Base-by-base conservation (phyloP, 352 stramenopile species). In the Globisporangium viniferum region DNA sequence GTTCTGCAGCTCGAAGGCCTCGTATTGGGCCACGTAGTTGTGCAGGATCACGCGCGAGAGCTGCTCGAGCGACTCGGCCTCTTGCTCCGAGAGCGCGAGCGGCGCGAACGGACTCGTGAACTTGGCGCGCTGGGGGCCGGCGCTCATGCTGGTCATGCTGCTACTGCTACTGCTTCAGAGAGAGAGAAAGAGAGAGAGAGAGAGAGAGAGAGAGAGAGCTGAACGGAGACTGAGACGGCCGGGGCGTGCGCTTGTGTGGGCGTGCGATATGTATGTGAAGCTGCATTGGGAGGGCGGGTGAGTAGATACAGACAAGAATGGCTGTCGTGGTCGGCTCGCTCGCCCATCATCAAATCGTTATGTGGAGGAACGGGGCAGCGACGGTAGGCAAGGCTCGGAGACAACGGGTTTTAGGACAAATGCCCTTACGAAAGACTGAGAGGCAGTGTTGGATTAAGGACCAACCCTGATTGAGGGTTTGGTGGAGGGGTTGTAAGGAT, bases 31-130 rank as follows among this genome's bases (percentile, higher is more conserved):
- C 15, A 66, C 36, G 48, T 58, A 57, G 10, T 66, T 29, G 48
- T 22, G 15, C 44, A 58, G 5, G 20, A 66, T 57, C n/a, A 58
- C 20, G 44, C 31, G 48, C 27, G 66, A 39, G 61, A 71, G 59
- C 22, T 58, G 24, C 29, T 68, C 53, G 33, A 73, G 39, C 35
- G n/a, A 33, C 55, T 57, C 36, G 3, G 20, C n/a, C 6, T 73
- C 67, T 14, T 48, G 41, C 41, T 48, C 41, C 41, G 41, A 48
- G 41, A 48, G 41, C 41, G 41, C 41, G 41, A 48, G 41, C 41
- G 41, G 41, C 15, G 41, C 41, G 41, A 48, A 48, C 14, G 41
- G 41, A 4, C 41, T 48, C 41, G 41, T n/a, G 41, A 48, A 48
- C 41, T 48, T 48, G 41, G 41, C 3, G 41, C 41, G 41, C 12